Conservation (phyloP, 2,329 filamentous ascomycete genomes). For the Neonectria sp. region DNA sequence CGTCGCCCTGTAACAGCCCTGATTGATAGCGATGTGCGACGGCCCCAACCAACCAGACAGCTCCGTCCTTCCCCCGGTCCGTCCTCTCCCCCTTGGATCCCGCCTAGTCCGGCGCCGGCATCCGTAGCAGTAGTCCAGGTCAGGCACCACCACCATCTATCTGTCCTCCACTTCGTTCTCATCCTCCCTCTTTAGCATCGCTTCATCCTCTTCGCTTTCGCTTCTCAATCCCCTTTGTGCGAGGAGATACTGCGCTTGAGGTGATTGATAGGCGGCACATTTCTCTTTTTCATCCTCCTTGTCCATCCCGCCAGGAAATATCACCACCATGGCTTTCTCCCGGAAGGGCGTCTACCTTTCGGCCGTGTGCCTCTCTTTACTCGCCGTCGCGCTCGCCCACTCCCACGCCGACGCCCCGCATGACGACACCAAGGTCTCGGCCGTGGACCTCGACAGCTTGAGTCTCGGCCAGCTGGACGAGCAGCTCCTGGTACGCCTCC, state of each 20-base stretch:
- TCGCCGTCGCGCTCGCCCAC: slow-evolving; percentile 47
- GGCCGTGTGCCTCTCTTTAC: slow-evolving; percentile 49
- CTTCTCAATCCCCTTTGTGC: background rate
- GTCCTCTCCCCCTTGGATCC: background rate
- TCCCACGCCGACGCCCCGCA: slow-evolving; percentile 25
- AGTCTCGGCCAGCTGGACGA: slow-evolving; percentile 80
- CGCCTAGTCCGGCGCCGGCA: slow-evolving; percentile 1
- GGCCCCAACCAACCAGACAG: slow-evolving; percentile 8
- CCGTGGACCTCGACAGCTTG: slow-evolving; percentile 53
- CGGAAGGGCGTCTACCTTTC: slow-evolving; percentile 41
- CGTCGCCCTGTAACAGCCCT: background rate
- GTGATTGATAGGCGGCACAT: background rate
- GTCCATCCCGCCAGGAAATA: slow-evolving; percentile 10
- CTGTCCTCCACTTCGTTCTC: slow-evolving; percentile 6
- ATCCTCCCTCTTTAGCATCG: slow-evolving; percentile 2
- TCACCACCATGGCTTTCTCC: slow-evolving; percentile 41
- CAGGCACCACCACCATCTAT: background rate
- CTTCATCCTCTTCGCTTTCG: background rate
- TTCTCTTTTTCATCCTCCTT: background rate
- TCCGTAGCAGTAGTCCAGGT: background rate
- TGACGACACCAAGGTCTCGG: slow-evolving; percentile 33
- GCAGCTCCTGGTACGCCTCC: slow-evolving; percentile 73
- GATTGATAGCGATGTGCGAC: background rate
- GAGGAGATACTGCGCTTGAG: slow-evolving; percentile 1
- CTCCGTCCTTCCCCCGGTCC: background rate